Base-by-base conservation (phyloP, 1,139 yeast species). In the Hansenula sp. region DNA sequence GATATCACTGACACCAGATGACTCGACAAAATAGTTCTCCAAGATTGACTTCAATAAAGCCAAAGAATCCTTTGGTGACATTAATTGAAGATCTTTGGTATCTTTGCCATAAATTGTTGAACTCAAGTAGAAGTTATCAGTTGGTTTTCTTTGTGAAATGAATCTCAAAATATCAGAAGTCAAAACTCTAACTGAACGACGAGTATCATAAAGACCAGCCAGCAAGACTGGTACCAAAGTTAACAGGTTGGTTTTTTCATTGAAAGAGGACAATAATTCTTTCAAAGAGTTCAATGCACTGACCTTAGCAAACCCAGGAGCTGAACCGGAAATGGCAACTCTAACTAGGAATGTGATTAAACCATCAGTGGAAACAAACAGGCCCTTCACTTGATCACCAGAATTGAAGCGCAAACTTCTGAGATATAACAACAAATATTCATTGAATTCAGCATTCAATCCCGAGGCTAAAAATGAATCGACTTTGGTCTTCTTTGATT, bases 11-110 rank as follows among this genome's bases (percentile, higher is more conserved):
- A 79, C 61, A 38, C 70, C 74, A 19, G 65, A 59, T 36, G 64
- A 62, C 51, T 80, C 85, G 46, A 78, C 62, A 32, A 67, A 59
- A 45, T 74, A 68, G 41, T 73, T 76, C 11, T 68, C 63, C 39
- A 69, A 55, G 38, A 86, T 62, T n/a, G 70, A 61, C 3, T 67
- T 63, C 24, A 80, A 52, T 59, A 90, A 66, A 11, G 57, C 53
- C 33, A 69, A 65, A 5, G 81, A 79, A 59, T 88, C 95, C 43
- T 78, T 76, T 40, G 90, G 84, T 32, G 84, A 70, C 32, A 89
- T 70, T 56, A 84, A 72, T 21, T 84, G 78, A 40, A 71, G 72
- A 51, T 56, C 65, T 49, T 62, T 67, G 42, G 64, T 74, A 27
- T 61, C 71, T 1, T 65, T 59, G 12, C 82, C 85, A 52, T 75